These are phyloP conservation scores for Botryotinia narcissicola DNA, from an alignment of 2,329 filamentous ascomycete species.

Conservation along the genomic window DNA sequence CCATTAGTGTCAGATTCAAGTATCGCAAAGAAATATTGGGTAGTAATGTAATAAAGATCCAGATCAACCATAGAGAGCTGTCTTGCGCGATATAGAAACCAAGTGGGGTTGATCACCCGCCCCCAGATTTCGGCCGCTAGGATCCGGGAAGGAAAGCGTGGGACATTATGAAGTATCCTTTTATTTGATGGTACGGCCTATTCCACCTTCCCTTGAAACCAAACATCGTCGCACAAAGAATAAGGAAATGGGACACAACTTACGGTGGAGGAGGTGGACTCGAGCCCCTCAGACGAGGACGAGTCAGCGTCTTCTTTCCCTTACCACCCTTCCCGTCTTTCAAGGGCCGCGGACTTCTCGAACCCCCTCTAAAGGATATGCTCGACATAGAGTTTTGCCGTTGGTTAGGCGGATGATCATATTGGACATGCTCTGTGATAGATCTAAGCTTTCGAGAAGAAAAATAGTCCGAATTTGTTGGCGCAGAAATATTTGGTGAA, in stretches of 20 bases:
- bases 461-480: slow-evolving; percentile 23
- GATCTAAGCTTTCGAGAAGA: slow-evolving; percentile 31
- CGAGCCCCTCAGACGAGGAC: slow-evolving; percentile 18
- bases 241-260: slow-evolving; percentile 21
- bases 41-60: slow-evolving; percentile 2
- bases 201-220: background rate
- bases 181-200: background rate
- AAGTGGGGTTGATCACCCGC: slow-evolving; percentile 23
- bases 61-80: background rate
- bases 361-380: slow-evolving; percentile 32
- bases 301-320: slow-evolving; percentile 37
- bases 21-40: background rate
- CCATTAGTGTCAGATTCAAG: slow-evolving; percentile 16
- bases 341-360: slow-evolving; percentile 25
- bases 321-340: slow-evolving; percentile 19
- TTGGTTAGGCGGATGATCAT: slow-evolving; percentile 28
- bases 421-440: slow-evolving; percentile 38
- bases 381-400: slow-evolving; percentile 31
- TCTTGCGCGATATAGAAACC: slow-evolving; percentile 16
- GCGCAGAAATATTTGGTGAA: slow-evolving; percentile 28
- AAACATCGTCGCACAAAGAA: background rate
- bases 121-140: slow-evolving; percentile 18
- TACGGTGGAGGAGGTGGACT: slow-evolving; percentile 41
- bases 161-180: slow-evolving; percentile 14
- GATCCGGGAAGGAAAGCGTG: slow-evolving; percentile 15